These are phyloP conservation scores for Ustilago tritici DNA, from an alignment of 1,284 basidiomycete species.

Conservation along the genomic window DNA sequence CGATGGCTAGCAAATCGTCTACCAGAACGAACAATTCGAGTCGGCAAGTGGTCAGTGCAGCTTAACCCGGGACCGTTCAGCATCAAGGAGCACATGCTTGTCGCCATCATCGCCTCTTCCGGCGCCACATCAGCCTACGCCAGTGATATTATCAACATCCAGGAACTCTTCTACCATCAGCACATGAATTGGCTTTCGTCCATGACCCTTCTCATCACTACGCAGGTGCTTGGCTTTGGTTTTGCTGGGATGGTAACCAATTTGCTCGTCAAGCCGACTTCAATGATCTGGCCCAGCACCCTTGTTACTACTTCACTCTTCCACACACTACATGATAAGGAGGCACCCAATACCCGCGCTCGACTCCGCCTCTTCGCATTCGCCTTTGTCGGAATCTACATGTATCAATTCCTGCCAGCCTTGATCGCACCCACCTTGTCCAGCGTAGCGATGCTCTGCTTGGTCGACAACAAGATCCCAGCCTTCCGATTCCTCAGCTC, in stretches of 20 bases:
- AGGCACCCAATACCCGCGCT: conserved; percentile 66
- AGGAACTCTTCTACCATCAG: conserved; percentile 68
- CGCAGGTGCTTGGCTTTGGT: conserved; percentile 68
- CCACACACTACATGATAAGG: conserved; percentile 72
- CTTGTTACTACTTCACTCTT: conserved; percentile 73
- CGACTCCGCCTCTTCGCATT: conserved; percentile 72
- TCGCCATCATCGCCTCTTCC: conserved; percentile 72
- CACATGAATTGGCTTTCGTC: conserved; percentile 64
- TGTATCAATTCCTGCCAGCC: conserved; percentile 72
- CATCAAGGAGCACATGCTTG: conserved; percentile 71
- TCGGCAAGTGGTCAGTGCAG: conserved; percentile 63
- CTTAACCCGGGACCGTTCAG: conserved; percentile 73
- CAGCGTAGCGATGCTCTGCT: conserved; percentile 72
- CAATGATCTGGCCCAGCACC: conserved; percentile 72
- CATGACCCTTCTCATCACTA: conserved; percentile 65
- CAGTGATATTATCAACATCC: conserved; percentile 69
- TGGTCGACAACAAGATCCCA: conserved; percentile 71
- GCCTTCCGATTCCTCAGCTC: conserved; percentile 71
- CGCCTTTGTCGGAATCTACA: conserved; percentile 70
- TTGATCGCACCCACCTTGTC: conserved; percentile 72
- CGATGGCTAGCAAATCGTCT: conserved; percentile 68
- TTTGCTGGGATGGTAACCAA: conserved; percentile 68
- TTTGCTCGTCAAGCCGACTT: conserved; percentile 66
- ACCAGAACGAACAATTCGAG: conserved; percentile 63
- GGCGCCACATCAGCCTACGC: conserved; percentile 70